Base-by-base conservation (phyloP, 1,284 basidiomycete species). In the Ganoderma lucidum region DNA sequence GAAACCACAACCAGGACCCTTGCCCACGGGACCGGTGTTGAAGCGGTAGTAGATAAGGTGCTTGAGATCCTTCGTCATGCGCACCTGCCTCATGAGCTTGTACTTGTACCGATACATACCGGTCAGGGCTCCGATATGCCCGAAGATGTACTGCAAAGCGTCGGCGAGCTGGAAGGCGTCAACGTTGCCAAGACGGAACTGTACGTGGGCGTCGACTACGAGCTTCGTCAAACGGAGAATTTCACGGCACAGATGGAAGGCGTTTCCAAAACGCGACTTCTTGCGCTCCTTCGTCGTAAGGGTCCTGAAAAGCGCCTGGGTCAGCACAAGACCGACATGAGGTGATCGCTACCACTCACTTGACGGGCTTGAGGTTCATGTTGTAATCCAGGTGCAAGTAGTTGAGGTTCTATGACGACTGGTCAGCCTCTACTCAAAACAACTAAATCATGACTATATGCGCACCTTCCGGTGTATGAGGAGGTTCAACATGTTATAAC, bases 31-130 rank as follows among this genome's bases (percentile, higher is more conserved):
- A 66, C 98, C 98, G 35, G 97, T 98, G 85, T 99, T 99, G 90
- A 99, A 99, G 70, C 96, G 95, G 78, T 97, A 97, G 85, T 97
- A 97, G 81, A 96, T 97, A 75, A 99, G 83, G 80, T 99, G 96
- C 86, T 99, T 99, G 79, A 99, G 82, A 81, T 99, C 98, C 88
- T 99, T 99, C 79, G 96, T 98, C 93, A 97, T 97, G 71, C 98
- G 94, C 62, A 99, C 97, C 90, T 99, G 98, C 79, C 96, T 90
- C 98, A 99, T 99, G 73, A 99, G 87, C 92, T 98, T 99, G 86
- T 99, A 99, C 87, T 99, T 99, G 87, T 99, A 96, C 62, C 98
- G 90, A 83, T 99, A 99, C 95, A 99, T 98, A 77, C 98, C 98
- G 8, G 98, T 99, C 70, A 99, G 85, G 42, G 98, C 97, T 78